A percentile compares a stretch with the other conserved stretches of the same genome.
Conservation (phyloP, 768 basidiomycete genomes). For the Sporobolomyces roseus region DNA sequence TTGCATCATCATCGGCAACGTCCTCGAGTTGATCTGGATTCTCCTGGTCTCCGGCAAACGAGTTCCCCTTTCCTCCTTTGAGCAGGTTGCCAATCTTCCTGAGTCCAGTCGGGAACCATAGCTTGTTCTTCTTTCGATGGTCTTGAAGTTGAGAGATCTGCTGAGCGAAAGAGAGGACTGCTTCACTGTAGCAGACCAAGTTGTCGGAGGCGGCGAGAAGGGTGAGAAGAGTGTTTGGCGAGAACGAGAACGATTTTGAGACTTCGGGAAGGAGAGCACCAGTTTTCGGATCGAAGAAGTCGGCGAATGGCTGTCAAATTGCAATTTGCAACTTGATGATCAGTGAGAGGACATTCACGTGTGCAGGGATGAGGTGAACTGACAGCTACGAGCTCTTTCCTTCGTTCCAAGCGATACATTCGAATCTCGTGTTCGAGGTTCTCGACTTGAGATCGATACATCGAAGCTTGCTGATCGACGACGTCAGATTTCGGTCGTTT, state of each 20-base stretch:
- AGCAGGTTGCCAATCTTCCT: constrained; percentile 47
- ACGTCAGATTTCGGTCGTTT: not conserved
- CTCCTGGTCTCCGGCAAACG: not conserved
- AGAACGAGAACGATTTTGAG: constrained; percentile 46
- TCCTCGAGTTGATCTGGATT: constrained; percentile 20
- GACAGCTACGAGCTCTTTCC: constrained; percentile 12
- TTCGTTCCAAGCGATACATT: constrained; percentile 11
- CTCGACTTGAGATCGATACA: not conserved
- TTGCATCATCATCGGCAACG: constrained; percentile 1
- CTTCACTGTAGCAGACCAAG: constrained; percentile 51
- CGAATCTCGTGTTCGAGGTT: not conserved
- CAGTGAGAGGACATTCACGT: no score
- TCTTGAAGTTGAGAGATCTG: constrained; percentile 50
- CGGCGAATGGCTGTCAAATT: constrained; percentile 54
- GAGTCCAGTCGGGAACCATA: constrained; percentile 58
- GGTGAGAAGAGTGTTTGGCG: constrained; percentile 53
- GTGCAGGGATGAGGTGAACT: not conserved
- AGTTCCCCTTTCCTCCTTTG: not conserved
- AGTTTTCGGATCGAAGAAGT: constrained; percentile 48
- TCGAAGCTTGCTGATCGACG: not conserved
- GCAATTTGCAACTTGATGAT: not conserved
- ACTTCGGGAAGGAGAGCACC: constrained; percentile 38
- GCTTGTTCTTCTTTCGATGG: constrained; percentile 51
- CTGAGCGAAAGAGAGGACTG: constrained; percentile 51
- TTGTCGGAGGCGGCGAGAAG: constrained; percentile 57